Base-by-base conservation (phyloP, 2,329 filamentous ascomycete species). In the Phoma sp. region DNA sequence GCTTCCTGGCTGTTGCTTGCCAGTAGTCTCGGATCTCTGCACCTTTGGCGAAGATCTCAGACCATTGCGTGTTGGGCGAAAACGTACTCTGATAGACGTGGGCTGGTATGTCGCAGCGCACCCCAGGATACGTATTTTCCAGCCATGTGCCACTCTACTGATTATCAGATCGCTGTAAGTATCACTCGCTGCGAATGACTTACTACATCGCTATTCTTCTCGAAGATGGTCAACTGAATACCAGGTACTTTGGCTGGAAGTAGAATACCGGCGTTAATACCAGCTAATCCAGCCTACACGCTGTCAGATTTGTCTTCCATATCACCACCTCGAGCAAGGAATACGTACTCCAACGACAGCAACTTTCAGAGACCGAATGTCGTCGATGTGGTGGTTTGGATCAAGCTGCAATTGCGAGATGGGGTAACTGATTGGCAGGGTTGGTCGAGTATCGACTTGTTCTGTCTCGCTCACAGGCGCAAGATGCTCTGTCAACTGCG, bases 181-280 rank as follows among this genome's bases (percentile, higher is more conserved):
- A 7, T 5, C 12, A 2, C 18, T 6, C 15, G n/a, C 9, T 29
- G 4, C 20, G 23, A 17, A n/a, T 21, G 12, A 64, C 66, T 56
- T 45, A 64, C 68, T 10, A 72, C 61, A 37, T 71, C 68, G 85
- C 0, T 80, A 84, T 53, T 71, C 56, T 76, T 74, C 57, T 81
- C 79, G 47, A 76, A 81, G 14, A 81, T 76, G 1, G 72, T 69
- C 20, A 92, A 73, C 37, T 89, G 76, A 40, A 91, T 82, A 0
- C 82, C 81, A 0, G 89, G 88, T 0, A 92, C 84, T 59, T 92
- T 92, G 9, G 77, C 81, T 0, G 88, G 88, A 1, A 92, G 76
- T 7, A 91, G 73, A 7, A 86, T 80, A 0, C 87, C 89, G 1
- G 88, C 84, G 4, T 83, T 81, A 29, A 89, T 81, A 3, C 87